Base-by-base conservation (phyloP, 208 protist genomes). In the Endotrypanum monterogeii region DNA sequence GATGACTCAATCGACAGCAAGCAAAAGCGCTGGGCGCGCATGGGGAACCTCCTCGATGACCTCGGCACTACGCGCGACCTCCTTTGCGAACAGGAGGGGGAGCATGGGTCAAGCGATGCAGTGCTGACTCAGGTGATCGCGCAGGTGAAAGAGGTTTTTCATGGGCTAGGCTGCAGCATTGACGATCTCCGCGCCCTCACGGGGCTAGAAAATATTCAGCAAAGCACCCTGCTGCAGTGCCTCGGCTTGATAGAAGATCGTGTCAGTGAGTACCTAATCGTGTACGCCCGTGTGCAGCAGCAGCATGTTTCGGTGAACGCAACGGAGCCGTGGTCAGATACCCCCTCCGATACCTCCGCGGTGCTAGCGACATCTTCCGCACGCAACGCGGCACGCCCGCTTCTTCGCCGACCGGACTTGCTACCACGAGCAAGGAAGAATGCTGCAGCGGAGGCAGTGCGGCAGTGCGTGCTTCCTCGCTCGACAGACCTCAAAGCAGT, bases 191-290 rank as follows among this genome's bases (percentile, higher is more conserved):
- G 78, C 20, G 28, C 57, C 0, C 28, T 61, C 7, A 83, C 78
- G 0, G 89, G 88, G 18, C 37, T 82, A 16, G 71, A 77, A 20
- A 66, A 50, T 0, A 79, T 92, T 1, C 79, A 83, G 32, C 81
- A 60, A 25, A 72, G 68, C 11, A 90, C 72, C 8, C 39, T 87
- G 20, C 52, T 77, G 23, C 28, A 66, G 8, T 88, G 73, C 23
- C 83, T 98, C 11, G 80, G 82, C 12, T 39, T 92, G 12, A 76
- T 97, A 32, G 91, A 96, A 54, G 89, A 94, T 39, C 81, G 90
- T 28, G 41, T 85, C 23, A 88, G 96, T 74, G 93, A 96, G 79
- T 94, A 92, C 69, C 74, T 97, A 44, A 32, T 91, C 3, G 79
- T 81, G 0, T 94, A 75, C 65, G 60, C 82, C 3, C 72, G 72